These are phyloP conservation scores for Pouteria campechiana DNA, from an alignment of 179 eudicot species.

Conservation along the genomic window DNA sequence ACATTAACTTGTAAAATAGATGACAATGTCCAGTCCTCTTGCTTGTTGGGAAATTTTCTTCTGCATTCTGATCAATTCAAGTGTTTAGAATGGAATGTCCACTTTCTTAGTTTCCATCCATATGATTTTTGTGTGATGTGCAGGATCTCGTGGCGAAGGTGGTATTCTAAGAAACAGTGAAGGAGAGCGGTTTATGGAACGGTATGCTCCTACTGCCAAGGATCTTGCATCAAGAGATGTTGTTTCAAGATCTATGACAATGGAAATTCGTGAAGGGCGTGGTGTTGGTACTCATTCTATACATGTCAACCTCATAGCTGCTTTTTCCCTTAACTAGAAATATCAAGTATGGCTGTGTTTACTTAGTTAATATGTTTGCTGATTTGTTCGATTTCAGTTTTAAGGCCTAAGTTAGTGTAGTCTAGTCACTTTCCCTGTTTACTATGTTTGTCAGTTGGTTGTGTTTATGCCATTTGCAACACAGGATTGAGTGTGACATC, in stretches of 20 bases:
- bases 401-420: no score
- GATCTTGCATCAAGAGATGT: constrained; percentile 99
- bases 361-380: no score
- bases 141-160: constrained; percentile 99
- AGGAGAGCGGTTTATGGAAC: constrained; percentile 98
- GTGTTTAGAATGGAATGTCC: background rate
- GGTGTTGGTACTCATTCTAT: constrained; percentile 99
- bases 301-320: no score
- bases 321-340: no score
- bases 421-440: no score
- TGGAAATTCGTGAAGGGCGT: constrained; percentile 99
- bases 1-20: no score
- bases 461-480: no score
- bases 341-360: no score
- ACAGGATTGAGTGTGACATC: no score
- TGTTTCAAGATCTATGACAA: constrained; percentile 98
- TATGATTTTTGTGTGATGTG: constrained; percentile 3
- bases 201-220: constrained; percentile 99
- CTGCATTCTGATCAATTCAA: background rate
- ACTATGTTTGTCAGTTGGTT: no score
- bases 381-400: no score
- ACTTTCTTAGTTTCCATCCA: background rate
- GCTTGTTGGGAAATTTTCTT: background rate
- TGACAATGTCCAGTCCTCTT: no score
- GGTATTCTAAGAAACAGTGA: constrained; percentile 95